Percentiles rank a stretch among this genome's conserved stretches.
Evolutionary conservation across 2,329 filamentous ascomycete genomes (phyloP).

Genomic region (Cordyceps pruinosa): DNA sequence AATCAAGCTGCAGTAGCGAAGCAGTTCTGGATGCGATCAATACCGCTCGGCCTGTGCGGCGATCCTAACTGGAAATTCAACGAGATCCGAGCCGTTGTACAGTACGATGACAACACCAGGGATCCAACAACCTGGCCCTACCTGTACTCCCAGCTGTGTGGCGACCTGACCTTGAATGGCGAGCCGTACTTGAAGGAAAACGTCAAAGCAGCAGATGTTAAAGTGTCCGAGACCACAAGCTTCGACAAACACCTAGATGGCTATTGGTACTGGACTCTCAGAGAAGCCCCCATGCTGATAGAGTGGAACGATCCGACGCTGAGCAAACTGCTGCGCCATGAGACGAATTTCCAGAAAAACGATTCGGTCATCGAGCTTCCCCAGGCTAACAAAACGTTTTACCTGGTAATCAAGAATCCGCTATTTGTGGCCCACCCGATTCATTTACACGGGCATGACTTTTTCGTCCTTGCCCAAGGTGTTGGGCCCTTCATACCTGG

Average conservation of each 20-base stretch:
- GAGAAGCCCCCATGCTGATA: not conserved
- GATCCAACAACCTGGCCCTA: not conserved
- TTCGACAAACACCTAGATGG: not conserved
- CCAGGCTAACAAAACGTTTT: constrained; percentile 15
- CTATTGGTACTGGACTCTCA: not conserved
- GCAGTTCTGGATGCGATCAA: not conserved
- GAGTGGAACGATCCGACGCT: not conserved
- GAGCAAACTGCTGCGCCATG: not conserved
- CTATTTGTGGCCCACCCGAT: constrained; percentile 17
- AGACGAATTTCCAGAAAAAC: not conserved
- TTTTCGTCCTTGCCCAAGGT: constrained; percentile 14
- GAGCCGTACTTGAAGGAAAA: not conserved
- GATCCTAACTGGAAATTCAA: not conserved
- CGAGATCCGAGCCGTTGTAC: not conserved
- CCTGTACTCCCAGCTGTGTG: not conserved
- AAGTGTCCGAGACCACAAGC: not conserved
- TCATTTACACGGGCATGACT: constrained; percentile 20
- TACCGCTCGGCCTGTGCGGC: not conserved
- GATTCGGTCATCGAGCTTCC: not conserved
- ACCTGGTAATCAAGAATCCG: constrained; percentile 14
- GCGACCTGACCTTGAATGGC: not conserved
- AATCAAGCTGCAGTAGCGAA: not conserved
- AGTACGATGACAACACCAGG: not conserved
- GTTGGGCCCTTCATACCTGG: constrained; percentile 1
- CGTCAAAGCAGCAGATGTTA: not conserved